A percentile compares a stretch with the other conserved stretches of the same genome.
Evolutionary conservation across 2,329 filamentous ascomycete genomes (phyloP).

Genomic region (Escovopsis sp.): DNA sequence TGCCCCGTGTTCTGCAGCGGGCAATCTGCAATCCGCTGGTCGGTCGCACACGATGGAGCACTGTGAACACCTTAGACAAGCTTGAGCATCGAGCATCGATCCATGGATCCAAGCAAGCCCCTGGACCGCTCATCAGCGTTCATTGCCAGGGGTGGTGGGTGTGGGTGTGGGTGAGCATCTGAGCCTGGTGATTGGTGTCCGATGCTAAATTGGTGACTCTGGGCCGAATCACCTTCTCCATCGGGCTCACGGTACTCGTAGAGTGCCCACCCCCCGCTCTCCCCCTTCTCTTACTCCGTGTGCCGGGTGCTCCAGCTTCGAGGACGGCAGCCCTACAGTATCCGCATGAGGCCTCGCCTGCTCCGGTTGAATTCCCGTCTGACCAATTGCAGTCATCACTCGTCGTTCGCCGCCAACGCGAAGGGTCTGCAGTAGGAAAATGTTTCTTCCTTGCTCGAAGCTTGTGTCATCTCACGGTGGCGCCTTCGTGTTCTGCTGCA

Average conservation of each 20-base stretch:
- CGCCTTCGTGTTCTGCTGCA: conserved; percentile 6
- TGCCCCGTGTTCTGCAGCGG: too few species aligned
- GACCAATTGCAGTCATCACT: conserved; percentile 5
- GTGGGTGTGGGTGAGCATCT: conserved; percentile 6
- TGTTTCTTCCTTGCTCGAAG: conserved; percentile 9
- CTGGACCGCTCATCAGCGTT: conserved; percentile 7
- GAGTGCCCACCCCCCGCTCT: conserved; percentile 17
- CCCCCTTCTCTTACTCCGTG: conserved; percentile 2
- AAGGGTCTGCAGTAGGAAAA: conserved; percentile 7
- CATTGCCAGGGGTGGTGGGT: conserved; percentile 6
- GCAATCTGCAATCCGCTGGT: too few species aligned
- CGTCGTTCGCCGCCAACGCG: conserved; percentile 6
- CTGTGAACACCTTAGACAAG: too few species aligned
- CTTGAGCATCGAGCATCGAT: too few species aligned
- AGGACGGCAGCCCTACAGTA: conserved; percentile 11
- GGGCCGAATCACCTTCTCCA: conserved; percentile 21
- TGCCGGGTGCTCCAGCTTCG: conserved; percentile 10
- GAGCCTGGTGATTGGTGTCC: conserved; percentile 17
- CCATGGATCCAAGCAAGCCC: neutral
- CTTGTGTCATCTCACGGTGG: conserved; percentile 3
- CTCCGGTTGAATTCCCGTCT: conserved; percentile 7
- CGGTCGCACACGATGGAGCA: too few species aligned
- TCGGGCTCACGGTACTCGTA: conserved; percentile 16
- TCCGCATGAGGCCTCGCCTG: neutral
- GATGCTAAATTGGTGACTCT: conserved; percentile 15